Evolutionary conservation across 2,329 filamentous ascomycete genomes (phyloP), one percentile per base, ranked within the genome.

Genomic region (Rhinocladiella mackenziei): DNA sequence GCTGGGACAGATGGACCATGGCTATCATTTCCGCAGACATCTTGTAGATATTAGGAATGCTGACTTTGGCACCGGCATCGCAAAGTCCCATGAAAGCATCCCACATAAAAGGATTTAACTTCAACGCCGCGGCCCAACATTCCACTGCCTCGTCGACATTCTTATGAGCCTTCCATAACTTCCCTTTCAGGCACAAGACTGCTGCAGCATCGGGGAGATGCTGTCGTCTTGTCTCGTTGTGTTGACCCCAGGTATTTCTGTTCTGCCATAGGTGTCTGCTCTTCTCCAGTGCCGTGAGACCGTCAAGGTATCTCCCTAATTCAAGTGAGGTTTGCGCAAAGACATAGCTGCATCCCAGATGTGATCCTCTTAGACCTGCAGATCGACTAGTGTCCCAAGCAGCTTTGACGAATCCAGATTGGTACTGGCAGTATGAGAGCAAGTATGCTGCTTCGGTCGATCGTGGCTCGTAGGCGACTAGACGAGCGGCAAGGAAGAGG

Each of bases 41-140:
- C 61, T 82, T 88, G 69, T 95, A 98, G 51, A 96, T 85, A 59
- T 94, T 95, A 18, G 82, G 77, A 7, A 92, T 81, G 43, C 86
- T 81, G 42, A 97, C 76, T 54, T 81, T 82, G 65, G 58, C 63
- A 70, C 78, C 80, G 31, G 78, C 86, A 60, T 96, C 89, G 62
- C 89, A 95, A 5, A 98, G 75, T 11, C 80, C 84, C 15, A 83
- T 81, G 59, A 97, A 97, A 0, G 91, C 89, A 71, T 98, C 92
- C 92, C 92, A 98, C 78, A 95, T 92, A 65, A 97, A 91, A 1
- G 92, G 89, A 60, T 97, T 98, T 42, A 82, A 65, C 66, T 89
- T 94, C 58, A 98, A 70, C 4, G 89, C 81, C 48, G 94, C 88
- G 55, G 94, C 88, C 61, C 92, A 97, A 63, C 80, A 88, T 54